phyloP scores from a whole-genome alignment of 768 basidiomycete genomes.

The Leccinum sublutescens region DNA sequence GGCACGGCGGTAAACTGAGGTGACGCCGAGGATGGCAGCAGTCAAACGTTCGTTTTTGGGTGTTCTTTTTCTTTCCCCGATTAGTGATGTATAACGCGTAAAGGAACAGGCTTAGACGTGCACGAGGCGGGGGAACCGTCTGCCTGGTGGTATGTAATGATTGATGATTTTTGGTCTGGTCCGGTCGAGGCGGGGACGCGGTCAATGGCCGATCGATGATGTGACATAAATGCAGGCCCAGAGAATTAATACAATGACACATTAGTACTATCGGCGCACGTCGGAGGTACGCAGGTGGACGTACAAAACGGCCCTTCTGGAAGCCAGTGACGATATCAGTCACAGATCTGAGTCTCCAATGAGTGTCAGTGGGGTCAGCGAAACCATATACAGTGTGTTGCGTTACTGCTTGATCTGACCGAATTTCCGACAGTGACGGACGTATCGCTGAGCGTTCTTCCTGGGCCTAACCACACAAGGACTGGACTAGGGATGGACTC shows the following conservation, averaged over 20 bases:
- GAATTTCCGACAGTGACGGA: neutral
- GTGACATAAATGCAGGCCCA: neutral
- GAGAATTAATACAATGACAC: neutral
- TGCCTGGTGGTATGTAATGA: neutral
- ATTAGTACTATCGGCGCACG: neutral
- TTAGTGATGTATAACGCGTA: neutral
- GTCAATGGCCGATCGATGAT: neutral
- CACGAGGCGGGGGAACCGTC: neutral
- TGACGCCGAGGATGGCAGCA: neutral
- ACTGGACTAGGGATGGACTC: neutral
- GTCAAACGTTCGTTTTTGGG: neutral
- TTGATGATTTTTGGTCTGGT: neutral
- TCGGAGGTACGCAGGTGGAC: slow-evolving; percentile 1
- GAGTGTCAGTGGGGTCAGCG: neutral
- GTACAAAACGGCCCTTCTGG: neutral
- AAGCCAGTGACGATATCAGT: neutral
- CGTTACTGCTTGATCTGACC: neutral
- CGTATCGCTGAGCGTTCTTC: neutral
- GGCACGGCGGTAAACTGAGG: neutral
- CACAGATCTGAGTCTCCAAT: neutral
- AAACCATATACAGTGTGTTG: neutral
- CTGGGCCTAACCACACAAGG: neutral
- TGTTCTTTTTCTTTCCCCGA: neutral
- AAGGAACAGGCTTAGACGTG: neutral
- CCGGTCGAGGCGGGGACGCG: neutral